Evolutionary conservation across 2,329 filamentous ascomycete species (phyloP), one percentile per base, ranked within the genome.

Genomic region (Penicillium concentricum): DNA sequence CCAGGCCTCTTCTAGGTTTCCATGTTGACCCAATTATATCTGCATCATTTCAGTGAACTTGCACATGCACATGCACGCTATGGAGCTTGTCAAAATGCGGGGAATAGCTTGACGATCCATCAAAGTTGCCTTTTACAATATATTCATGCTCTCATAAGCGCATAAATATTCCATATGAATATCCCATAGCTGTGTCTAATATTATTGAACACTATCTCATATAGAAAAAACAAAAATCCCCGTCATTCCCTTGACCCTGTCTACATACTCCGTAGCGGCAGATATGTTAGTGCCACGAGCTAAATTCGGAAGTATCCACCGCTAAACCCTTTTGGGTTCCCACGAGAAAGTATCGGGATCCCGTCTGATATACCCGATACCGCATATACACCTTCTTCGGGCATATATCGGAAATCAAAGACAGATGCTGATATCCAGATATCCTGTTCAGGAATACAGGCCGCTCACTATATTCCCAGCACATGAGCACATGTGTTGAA

Each of bases 301-400:
- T 62, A 63, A 58, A 62, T 18, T 59, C 61, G 59, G 63, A 63
- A 62, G 6, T 26, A 6, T 26, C 28, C 55, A 22, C 4, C 56
- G 20, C 59, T 64, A 54, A 44, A 10, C 50, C 28, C 39, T 35
- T 61, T 58, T 9, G 2, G 39, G 54, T 8, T 12, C 34, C 58
- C 53, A 64, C 63, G 63, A 64, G 54, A 61, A 66, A 47, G 30
- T 43, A n/a, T 63, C 62, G 60, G 57, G 60, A 56, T 51, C 49
- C 49, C 49, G 43, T 45, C 20, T 32, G 48, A 20, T 5, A 51
- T 24, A 43, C 20, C 38, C 38, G 18, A 24, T 18, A 10, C n/a
- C n/a, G n/a, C 28, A 12, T 32, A 22, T 4, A 22, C 28, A 46
- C 2, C 3, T 5, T 30, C 8, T 20, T 37, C 12, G 38, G 28